These are phyloP conservation scores for Pneumocystis carinii DNA, from an alignment of 1,139 yeast genomes.

Conservation along the genomic window DNA sequence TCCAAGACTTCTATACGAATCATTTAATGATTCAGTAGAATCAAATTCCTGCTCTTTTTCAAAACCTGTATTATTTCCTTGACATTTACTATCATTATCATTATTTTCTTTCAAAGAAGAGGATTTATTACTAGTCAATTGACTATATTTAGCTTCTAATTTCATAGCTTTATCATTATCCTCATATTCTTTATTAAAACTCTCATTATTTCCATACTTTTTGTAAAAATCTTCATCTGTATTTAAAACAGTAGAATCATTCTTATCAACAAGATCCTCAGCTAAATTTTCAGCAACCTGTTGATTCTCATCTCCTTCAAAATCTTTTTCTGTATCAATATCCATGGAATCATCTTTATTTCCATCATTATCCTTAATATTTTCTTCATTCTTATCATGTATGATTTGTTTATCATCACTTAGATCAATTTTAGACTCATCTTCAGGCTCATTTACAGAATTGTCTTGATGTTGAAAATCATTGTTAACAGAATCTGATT, in stretches of 20 bases:
- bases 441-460: conserved; percentile 13
- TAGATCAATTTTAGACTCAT: not conserved
- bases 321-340: not conserved
- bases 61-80: conserved; percentile 11
- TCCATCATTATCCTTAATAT: conserved; percentile 16
- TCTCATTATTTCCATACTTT: conserved; percentile 1
- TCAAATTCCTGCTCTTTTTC: not conserved
- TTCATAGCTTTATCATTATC: conserved; percentile 31
- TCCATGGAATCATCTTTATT: not conserved
- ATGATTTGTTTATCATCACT: conserved; percentile 24
- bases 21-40: conserved; percentile 2
- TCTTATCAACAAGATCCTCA: not conserved
- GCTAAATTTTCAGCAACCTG: not conserved
- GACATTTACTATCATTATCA: conserved; percentile 15
- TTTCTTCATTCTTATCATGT: conserved; percentile 21
- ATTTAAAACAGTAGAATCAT: conserved; percentile 15
- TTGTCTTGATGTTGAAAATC: conserved; percentile 6
- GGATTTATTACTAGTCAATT: not conserved
- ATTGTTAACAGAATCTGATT: conserved; percentile 6
- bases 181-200: not conserved
- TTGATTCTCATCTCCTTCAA: not conserved
- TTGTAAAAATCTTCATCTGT: conserved; percentile 39
- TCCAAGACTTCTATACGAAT: conserved; percentile 8
- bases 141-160: conserved; percentile 31
- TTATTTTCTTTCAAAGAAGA: conserved; percentile 13